Base-by-base conservation (phyloP, 2,329 filamentous ascomycete genomes). In the Cytospora chrysosperma region DNA sequence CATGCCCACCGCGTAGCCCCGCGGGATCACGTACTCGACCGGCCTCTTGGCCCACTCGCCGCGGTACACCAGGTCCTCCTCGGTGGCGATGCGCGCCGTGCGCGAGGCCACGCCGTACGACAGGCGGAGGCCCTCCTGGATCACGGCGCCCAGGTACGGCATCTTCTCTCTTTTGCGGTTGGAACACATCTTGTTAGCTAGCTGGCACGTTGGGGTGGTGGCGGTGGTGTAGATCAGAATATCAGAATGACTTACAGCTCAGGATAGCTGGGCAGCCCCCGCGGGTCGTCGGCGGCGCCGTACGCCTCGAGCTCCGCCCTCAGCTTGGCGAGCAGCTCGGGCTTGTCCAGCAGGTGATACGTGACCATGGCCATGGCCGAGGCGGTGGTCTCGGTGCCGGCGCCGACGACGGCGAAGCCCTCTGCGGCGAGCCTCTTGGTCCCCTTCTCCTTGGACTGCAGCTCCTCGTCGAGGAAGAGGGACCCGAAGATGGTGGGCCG, bases 241-340 rank as follows among this genome's bases (percentile, higher is more conserved):
- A n/a, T n/a, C n/a, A n/a, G n/a, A n/a, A n/a, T n/a, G 9, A 63
- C 50, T 30, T 52, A 58, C 52, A 64, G 24, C 21, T 64, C 59
- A 27, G 51, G 21, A 27, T 32, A 61, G 12, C 26, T 52, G 9
- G 62, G 56, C 27, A 64, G 17, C 4, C 24, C 51, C 28, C 57
- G 52, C 32, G 56, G 52, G 13, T 54, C 27, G n/a, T 47, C 43
- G 3, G 57, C 64, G 59, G 50, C 61, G 27, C 52, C 81, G 79
- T 63, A 74, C 76, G 50, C 72, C 75, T 10, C 74, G 72, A 50
- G 78, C 81, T 63, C 76, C 76, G 56, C 30, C 6, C 6, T 43
- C 13, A 64, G 21, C 43, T 54, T 64, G 24, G 17, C 43, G 3
- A 64, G 51, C 9, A 64, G 59, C 10, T 57, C 30, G 0, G 65